These are phyloP conservation scores for Arbutus unedo DNA, from an alignment of 148 eudicot species.

Conservation along the genomic window DNA sequence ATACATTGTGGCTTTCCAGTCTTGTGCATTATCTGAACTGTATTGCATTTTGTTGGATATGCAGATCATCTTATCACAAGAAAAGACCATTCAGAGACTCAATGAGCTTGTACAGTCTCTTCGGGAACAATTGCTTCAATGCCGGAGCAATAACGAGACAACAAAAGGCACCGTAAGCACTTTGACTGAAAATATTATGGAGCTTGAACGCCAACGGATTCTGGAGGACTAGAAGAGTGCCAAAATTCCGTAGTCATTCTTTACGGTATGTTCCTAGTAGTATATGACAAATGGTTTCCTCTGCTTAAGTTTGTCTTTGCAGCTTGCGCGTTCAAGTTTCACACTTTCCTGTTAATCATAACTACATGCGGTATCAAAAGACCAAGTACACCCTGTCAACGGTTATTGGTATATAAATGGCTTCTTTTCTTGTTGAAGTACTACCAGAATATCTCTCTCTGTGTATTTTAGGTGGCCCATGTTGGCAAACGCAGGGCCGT, in stretches of 20 bases:
- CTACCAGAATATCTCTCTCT: not conserved
- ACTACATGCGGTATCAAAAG: not conserved
- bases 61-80: conserved; percentile 92
- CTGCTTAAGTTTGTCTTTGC: not conserved
- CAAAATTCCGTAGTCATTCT: conserved; percentile 1
- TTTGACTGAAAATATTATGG: conserved; percentile 51
- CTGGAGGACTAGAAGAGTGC: conserved; percentile 49
- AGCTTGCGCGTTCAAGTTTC: conserved; percentile 8
- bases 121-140: conserved; percentile 58
- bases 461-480: not conserved
- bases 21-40: not conserved
- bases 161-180: conserved; percentile 40
- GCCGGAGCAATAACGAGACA: conserved; percentile 54
- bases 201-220: conserved; percentile 59
- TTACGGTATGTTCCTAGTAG: conserved; percentile 9
- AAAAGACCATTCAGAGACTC: conserved; percentile 81
- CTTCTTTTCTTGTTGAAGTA: not conserved
- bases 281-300: not conserved
- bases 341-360: not conserved
- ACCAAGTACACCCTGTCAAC: not conserved
- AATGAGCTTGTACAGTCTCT: conserved; percentile 69
- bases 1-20: not conserved
- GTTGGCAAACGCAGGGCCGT: not conserved
- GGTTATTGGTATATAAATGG: not conserved
- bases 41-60: not conserved